These are phyloP conservation scores for Pythium folliculosum DNA, from an alignment of 352 stramenopile species.

Conservation along the genomic window DNA sequence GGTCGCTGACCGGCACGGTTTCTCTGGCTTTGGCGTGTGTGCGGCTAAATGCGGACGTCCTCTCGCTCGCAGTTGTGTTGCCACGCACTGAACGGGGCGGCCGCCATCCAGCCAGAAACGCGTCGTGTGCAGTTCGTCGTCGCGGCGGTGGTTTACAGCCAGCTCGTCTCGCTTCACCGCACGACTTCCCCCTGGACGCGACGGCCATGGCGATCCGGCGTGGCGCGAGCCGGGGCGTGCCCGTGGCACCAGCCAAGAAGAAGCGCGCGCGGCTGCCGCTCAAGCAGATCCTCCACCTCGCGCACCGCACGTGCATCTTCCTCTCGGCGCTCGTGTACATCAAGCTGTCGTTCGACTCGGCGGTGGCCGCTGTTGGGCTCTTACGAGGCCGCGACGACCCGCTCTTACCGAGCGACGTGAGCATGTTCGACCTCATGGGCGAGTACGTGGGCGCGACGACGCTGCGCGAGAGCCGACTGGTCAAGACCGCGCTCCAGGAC, in stretches of 20 bases:
- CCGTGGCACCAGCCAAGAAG: not conserved
- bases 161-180: too few relatives aligned
- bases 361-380: not conserved
- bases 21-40: too few relatives aligned
- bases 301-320: slow-evolving; percentile 17
- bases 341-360: slow-evolving; percentile 8
- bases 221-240: not conserved
- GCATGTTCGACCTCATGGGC: slow-evolving; percentile 3
- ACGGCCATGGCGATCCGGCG: not conserved
- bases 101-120: too few relatives aligned
- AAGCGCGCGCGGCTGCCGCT: slow-evolving; percentile 5
- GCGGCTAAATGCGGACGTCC: too few relatives aligned
- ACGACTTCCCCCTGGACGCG: too few relatives aligned
- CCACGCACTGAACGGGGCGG: too few relatives aligned
- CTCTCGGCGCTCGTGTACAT: slow-evolving; percentile 10
- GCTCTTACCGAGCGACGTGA: not conserved
- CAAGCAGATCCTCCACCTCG: slow-evolving; percentile 20
- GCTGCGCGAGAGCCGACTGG: slow-evolving; percentile 10
- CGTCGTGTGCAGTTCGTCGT: too few relatives aligned
- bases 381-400: slow-evolving; percentile 10
- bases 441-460: not conserved
- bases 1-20: too few relatives aligned
- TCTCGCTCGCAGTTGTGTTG: too few relatives aligned
- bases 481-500: not conserved
- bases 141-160: too few relatives aligned